Conservation (phyloP, 1,284 basidiomycete genomes). For the Cutaneotrichosporon cyanovorans region DNA sequence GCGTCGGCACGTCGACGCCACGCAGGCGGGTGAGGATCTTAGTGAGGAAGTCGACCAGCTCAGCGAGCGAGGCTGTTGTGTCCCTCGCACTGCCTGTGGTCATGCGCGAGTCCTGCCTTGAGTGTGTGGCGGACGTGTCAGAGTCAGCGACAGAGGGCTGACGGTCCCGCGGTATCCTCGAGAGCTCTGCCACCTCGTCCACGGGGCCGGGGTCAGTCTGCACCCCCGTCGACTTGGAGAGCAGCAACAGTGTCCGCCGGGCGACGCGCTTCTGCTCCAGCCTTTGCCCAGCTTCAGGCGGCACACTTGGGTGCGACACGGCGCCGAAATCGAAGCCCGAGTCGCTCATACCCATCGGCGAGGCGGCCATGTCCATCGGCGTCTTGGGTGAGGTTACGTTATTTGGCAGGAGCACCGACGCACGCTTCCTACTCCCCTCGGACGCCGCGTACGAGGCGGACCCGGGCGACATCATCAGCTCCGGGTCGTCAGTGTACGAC, state of each 20-base stretch:
- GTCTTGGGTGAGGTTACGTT: constrained; percentile 10
- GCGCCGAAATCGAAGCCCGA: not conserved
- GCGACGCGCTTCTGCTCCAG: constrained; percentile 22
- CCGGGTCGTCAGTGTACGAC: constrained; percentile 20
- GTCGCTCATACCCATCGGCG: not conserved
- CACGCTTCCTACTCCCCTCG: constrained; percentile 32
- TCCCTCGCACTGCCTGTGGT: not conserved
- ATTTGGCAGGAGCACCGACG: constrained; percentile 25
- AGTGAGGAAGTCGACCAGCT: constrained; percentile 50
- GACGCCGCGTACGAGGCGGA: constrained; percentile 21
- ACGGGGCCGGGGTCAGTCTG: constrained; percentile 66
- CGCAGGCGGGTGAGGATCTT: constrained; percentile 62
- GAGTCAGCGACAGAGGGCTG: not conserved
- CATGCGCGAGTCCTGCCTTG: not conserved
- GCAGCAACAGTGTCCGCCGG: constrained; percentile 51
- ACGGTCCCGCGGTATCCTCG: not conserved
- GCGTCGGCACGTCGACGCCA: constrained; percentile 76
- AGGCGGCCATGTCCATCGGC: constrained; percentile 1
- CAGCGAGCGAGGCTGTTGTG: constrained; percentile 1
- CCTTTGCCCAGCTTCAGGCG: not conserved
- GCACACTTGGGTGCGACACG: not conserved
- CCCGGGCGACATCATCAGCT: constrained; percentile 26
- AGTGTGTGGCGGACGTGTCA: not conserved
- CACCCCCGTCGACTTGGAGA: constrained; percentile 59
- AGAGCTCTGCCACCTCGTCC: not conserved